Evolutionary conservation across 257 asterid genomes (phyloP), one percentile per base, ranked within the genome.

Genomic region (Ajuga chamaepitys): DNA sequence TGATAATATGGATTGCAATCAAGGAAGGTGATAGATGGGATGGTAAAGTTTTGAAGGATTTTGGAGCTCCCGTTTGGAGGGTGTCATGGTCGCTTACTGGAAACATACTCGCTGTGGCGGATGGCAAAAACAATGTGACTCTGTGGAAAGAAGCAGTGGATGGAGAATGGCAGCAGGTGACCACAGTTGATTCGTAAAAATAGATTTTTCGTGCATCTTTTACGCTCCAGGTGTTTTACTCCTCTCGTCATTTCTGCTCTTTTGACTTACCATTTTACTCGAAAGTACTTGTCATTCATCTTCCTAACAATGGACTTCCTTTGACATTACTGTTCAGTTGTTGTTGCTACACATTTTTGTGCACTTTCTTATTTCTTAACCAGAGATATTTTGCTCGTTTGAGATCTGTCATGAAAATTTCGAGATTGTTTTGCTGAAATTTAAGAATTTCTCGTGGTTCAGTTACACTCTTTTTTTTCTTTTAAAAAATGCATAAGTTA

Each of bases 11-110:
- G 95, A 75, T 72, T 0, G 66, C 80, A 5, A 73, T 62, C 11
- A 84, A 78, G 82, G 91, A 84, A 66, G 87, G 82, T 1, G 88
- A 75, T 44, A 78, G 68, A 46, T 86, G 95, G 95, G 77, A 71
- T 16, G 88, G 91, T 9, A 80, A 66, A 48, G 88, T 82, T 17
- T 56, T 84, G 77, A 73, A 70, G 66, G 95, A 84, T 79, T 86
- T 86, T 30, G 81, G 77, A 55, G 64, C 71, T 16, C 84, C 91
- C 0, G 91, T 80, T 54, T 86, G 86, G 85, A 77, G 88, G 79
- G 86, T 86, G 16, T 83, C 95, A 1, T 86, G 95, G 91, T 86
- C 95, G 1, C 81, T 82, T 35, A 86, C 95, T 2, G 95, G 95
- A 9, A 84, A 82, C 57, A 73, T 82, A 32, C 82, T 86, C 41